These are phyloP conservation scores for Cystobasidiopsis lactophilus DNA, from an alignment of 768 basidiomycete species.

Conservation along the genomic window DNA sequence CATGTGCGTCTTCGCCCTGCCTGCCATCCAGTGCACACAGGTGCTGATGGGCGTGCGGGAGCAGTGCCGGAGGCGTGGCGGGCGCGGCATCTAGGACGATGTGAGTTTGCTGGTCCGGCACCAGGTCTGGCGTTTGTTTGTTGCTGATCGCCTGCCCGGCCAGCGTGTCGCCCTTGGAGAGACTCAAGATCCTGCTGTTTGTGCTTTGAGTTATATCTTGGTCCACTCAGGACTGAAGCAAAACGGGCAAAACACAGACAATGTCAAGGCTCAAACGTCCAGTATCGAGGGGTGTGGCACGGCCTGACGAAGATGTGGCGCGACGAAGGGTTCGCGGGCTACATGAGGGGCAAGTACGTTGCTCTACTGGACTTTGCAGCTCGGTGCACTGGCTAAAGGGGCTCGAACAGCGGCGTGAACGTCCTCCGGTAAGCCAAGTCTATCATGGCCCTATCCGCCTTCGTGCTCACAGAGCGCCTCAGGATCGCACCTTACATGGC, in stretches of 20 bases:
- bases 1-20: background rate
- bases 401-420: slow-evolving; percentile 35
- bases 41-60: too few species aligned
- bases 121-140: too few species aligned
- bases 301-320: slow-evolving; percentile 73
- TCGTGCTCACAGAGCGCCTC: too few species aligned
- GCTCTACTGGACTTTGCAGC: slow-evolving; percentile 30
- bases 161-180: slow-evolving; percentile 71
- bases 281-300: slow-evolving; percentile 61
- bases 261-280: slow-evolving; percentile 44
- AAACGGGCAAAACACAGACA: slow-evolving; percentile 35
- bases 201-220: background rate
- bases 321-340: slow-evolving; percentile 74
- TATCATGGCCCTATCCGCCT: too few species aligned
- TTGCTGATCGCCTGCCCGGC: too few species aligned
- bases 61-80: background rate
- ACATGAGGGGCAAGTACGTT: slow-evolving; percentile 67
- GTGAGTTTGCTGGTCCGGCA: too few species aligned
- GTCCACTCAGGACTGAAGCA: background rate
- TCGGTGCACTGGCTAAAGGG: background rate
- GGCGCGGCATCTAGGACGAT: background rate
- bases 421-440: too few species aligned
- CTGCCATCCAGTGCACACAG: too few species aligned
- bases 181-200: slow-evolving; percentile 76
- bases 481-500: slow-evolving; percentile 69